phyloP scores from a whole-genome alignment of 305 asterid genomes.

The Solanum hybrid region DNA sequence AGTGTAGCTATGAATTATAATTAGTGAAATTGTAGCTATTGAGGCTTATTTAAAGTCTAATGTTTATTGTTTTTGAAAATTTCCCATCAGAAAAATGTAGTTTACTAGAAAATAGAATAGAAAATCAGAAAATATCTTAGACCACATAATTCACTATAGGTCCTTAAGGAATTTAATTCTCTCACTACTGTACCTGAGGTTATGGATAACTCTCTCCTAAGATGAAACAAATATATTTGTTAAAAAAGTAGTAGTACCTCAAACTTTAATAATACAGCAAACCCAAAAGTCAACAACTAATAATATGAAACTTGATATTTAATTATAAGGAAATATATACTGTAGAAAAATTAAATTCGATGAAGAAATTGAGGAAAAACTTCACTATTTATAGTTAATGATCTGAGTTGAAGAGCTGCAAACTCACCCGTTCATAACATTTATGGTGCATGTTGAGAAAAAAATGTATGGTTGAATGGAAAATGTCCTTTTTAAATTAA shows the following conservation, averaged over 20 bases:
- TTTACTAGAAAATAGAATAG: neutral
- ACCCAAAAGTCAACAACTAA: too few species aligned
- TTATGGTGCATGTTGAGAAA: neutral
- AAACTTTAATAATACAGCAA: too few species aligned
- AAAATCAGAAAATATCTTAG: neutral
- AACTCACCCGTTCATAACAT: neutral
- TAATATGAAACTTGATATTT: neutral
- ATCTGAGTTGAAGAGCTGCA: neutral
- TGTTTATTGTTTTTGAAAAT: neutral
- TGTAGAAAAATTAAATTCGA: too few species aligned
- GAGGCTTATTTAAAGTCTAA: neutral
- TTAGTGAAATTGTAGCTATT: neutral
- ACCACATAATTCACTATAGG: too few species aligned
- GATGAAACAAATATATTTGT: too few species aligned
- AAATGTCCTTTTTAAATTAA: neutral
- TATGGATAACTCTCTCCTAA: too few species aligned
- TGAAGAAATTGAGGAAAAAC: too few species aligned
- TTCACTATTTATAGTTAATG: neutral
- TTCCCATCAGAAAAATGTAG: neutral
- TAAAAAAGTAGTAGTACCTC: neutral
- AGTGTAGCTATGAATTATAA: neutral
- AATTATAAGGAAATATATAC: neutral
- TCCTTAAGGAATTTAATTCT: too few species aligned
- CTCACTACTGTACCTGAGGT: neutral
- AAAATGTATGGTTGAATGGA: neutral